Conservation (phyloP, 2,329 filamentous ascomycete genomes). For the Curvularia eragrostidis region DNA sequence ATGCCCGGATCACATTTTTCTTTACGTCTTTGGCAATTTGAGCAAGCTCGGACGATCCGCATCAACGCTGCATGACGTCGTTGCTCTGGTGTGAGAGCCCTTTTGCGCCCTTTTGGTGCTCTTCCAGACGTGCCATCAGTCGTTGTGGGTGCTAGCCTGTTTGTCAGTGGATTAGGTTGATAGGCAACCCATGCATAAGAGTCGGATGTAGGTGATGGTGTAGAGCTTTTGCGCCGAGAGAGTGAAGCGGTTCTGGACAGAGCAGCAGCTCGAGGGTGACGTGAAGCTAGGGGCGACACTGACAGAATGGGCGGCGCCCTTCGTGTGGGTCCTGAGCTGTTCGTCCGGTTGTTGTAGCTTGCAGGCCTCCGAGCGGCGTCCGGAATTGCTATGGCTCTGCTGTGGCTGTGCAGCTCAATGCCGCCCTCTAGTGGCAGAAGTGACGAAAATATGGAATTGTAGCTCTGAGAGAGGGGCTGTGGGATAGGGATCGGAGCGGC, state of each 20-base stretch:
- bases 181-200: constrained; percentile 47
- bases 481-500: constrained; percentile 42
- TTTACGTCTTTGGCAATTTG: constrained; percentile 47
- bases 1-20: constrained; percentile 50
- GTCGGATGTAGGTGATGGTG: constrained; percentile 40
- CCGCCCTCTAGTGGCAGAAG: constrained; percentile 19
- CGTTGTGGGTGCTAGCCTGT: constrained; percentile 41
- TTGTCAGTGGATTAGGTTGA: constrained; percentile 40
- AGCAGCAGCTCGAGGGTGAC: constrained; percentile 28
- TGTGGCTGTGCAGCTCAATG: constrained; percentile 21
- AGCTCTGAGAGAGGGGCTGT: constrained; percentile 26
- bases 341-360: constrained; percentile 18
- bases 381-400: constrained; percentile 41
- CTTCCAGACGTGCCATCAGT: constrained; percentile 36
- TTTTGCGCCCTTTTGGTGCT: constrained; percentile 42
- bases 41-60: constrained; percentile 45
- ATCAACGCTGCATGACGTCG: constrained; percentile 47
- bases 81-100: constrained; percentile 42
- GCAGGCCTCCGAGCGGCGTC: constrained; percentile 24
- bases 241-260: constrained; percentile 39
- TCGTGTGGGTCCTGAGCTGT: constrained; percentile 21
- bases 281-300: constrained; percentile 33
- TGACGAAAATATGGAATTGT: constrained; percentile 21
- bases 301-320: constrained; percentile 35
- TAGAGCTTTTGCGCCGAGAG: constrained; percentile 30